phyloP scores from a whole-genome alignment of 1,284 basidiomycete species.

The Malassezia psittaci region DNA sequence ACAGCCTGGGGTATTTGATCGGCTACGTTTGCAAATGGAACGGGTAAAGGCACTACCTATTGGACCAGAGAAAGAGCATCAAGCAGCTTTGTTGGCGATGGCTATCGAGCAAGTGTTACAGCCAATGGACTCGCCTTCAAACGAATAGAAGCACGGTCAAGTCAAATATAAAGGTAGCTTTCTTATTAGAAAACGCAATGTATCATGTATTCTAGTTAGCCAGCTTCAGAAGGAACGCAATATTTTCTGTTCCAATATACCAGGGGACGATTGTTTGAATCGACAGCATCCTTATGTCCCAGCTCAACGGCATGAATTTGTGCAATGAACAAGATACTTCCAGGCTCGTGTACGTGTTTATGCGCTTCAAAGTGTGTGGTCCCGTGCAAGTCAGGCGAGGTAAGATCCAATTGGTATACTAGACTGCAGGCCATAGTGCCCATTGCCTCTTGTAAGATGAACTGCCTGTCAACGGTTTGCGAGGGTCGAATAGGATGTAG shows the following conservation, averaged over 20 bases:
- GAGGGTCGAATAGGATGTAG: conserved; percentile 1
- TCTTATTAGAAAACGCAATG: too few relatives aligned
- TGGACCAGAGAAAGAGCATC: not conserved
- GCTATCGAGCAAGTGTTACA: not conserved
- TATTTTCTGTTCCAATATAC: conserved; percentile 16
- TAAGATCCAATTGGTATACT: conserved; percentile 18
- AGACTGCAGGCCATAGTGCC: conserved; percentile 19
- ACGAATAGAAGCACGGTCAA: too few relatives aligned
- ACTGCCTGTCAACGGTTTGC: conserved; percentile 4
- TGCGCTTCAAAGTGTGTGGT: conserved; percentile 5
- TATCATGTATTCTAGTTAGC: too few relatives aligned
- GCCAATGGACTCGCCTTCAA: too few relatives aligned
- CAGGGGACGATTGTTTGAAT: not conserved
- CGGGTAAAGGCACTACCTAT: conserved; percentile 4
- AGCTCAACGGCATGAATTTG: conserved; percentile 15
- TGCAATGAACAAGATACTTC: conserved; percentile 13
- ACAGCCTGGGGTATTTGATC: not conserved
- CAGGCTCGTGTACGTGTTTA: not conserved
- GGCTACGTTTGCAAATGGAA: not conserved
- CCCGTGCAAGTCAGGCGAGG: conserved; percentile 9
- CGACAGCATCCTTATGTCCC: not conserved
- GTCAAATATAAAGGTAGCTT: too few relatives aligned
- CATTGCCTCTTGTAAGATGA: conserved; percentile 11
- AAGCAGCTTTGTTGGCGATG: conserved; percentile 8
- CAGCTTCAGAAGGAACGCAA: not conserved